Base-by-base conservation (phyloP, 768 basidiomycete species). In the Amanita pseudoporphyria region DNA sequence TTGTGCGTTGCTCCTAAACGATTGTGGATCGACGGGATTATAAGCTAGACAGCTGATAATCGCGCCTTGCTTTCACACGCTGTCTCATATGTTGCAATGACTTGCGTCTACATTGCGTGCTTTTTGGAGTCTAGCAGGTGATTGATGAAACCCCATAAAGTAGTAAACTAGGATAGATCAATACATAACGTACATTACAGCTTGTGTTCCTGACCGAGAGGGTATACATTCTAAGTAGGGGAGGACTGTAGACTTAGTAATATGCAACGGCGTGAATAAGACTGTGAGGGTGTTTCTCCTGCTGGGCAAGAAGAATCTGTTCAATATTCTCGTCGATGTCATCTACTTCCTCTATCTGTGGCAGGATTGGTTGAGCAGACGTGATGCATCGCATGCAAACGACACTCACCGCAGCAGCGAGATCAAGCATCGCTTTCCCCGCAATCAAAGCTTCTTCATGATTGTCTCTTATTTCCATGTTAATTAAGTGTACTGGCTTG, bases 391-490 rank as follows among this genome's bases (percentile, higher is more conserved):
- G 10, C 30, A 37, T 9, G 9, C 9, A 43, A 36, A 48, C 39
- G 14, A 26, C 14, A 74, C 90, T 69, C 60, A 96, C 95, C 48
- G 93, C 86, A 42, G 80, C 72, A 6, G 91, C 92, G 18, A 99
- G 71, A 59, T 95, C 94, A 24, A 98, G 71, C 62, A 98, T 93
- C 2, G 95, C 93, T 64, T 84, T 89, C 14, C 96, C 95, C 21
- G 96, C 96, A 55, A 97, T 91, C 41, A 87, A 72, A 0, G 96
- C 96, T 66, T 99, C 96, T 73, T 98, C 96, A 58, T 97, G 94
- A 61, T 96, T 98, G 67, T 99, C 96, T 70, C 89, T 96, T 67
- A 98, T 98, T 62, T 99, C 96, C 53, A 98, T 79, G 66, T 99
- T 99, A 60, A 99, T 89, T 37, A 99, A 65, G 65, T 99, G 96